Evolutionary conservation across 768 basidiomycete genomes (phyloP).

Genomic region (Rhodosporidiobolus sp.): DNA sequence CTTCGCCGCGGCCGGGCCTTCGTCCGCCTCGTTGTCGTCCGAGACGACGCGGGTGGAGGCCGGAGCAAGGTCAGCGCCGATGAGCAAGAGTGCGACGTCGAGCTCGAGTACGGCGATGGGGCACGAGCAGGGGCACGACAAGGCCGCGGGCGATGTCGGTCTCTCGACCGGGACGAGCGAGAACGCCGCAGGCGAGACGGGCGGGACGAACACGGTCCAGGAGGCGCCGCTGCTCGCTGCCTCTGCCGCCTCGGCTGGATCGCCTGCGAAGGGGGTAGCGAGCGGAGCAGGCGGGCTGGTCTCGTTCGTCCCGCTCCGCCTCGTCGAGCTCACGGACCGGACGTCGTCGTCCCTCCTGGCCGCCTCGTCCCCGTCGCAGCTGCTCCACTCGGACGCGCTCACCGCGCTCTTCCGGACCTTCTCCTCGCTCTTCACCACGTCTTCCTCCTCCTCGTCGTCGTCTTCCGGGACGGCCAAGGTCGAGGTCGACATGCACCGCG

Average conservation of each 20-base stretch:
- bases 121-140: too few species aligned
- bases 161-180: background rate
- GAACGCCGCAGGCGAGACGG: background rate
- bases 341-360: slow-evolving; percentile 82
- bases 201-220: background rate
- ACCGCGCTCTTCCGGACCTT: slow-evolving; percentile 74
- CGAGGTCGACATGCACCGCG: slow-evolving; percentile 45
- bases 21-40: slow-evolving; percentile 13
- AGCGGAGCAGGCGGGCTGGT: slow-evolving; percentile 2
- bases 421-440: slow-evolving; percentile 50
- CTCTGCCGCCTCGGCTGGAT: background rate
- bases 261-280: background rate
- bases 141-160: background rate
- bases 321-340: slow-evolving; percentile 84
- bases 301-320: slow-evolving; percentile 71
- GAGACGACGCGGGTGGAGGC: background rate
- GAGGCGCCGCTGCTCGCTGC: background rate
- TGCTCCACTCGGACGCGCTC: slow-evolving; percentile 67
- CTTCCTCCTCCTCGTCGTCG: slow-evolving; percentile 47
- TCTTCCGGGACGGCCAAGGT: background rate
- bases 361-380: slow-evolving; percentile 62
- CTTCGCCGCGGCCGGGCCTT: slow-evolving; percentile 54
- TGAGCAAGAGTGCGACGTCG: too few species aligned
- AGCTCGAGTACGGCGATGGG: too few species aligned
- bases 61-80: background rate